These are phyloP conservation scores for Endocalyx cinctus DNA, from an alignment of 2,329 filamentous ascomycete species.

Conservation along the genomic window DNA sequence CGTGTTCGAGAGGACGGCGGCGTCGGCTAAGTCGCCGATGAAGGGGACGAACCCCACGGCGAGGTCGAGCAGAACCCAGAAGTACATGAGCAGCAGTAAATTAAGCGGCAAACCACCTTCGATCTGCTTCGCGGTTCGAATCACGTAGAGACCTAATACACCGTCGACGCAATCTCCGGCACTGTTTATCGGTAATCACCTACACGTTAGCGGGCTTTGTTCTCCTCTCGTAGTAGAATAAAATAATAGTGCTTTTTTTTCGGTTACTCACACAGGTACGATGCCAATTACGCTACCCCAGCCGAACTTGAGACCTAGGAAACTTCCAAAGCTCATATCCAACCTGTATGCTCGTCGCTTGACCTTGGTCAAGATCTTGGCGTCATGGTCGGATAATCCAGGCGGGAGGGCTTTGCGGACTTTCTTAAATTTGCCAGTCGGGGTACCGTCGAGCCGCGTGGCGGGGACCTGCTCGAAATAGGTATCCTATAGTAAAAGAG, in stretches of 20 bases:
- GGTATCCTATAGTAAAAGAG: no score
- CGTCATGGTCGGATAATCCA: constrained; percentile 80
- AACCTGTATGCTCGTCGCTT: constrained; percentile 81
- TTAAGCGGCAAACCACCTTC: constrained; percentile 67
- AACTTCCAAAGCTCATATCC: constrained; percentile 78
- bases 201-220: constrained; percentile 19
- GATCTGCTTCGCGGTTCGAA: constrained; percentile 66
- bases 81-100: constrained; percentile 67
- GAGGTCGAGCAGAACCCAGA: constrained; percentile 76
- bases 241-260: neutral
- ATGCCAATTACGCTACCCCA: constrained; percentile 85
- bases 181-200: no score
- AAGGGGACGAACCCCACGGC: constrained; percentile 69
- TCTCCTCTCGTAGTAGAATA: neutral
- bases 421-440: constrained; percentile 71
- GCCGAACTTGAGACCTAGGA: constrained; percentile 78
- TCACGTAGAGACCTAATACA: constrained; percentile 69
- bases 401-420: constrained; percentile 78
- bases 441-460: constrained; percentile 61
- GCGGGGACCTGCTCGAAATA: constrained; percentile 82
- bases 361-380: constrained; percentile 75
- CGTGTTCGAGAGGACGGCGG: constrained; percentile 69
- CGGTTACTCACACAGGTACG: constrained; percentile 65
- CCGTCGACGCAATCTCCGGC: constrained; percentile 72
- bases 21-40: constrained; percentile 71